Evolutionary conservation across 352 stramenopile species (phyloP), one percentile per base, ranked within the genome.

Genomic region (Globisporangium emineosum): DNA sequence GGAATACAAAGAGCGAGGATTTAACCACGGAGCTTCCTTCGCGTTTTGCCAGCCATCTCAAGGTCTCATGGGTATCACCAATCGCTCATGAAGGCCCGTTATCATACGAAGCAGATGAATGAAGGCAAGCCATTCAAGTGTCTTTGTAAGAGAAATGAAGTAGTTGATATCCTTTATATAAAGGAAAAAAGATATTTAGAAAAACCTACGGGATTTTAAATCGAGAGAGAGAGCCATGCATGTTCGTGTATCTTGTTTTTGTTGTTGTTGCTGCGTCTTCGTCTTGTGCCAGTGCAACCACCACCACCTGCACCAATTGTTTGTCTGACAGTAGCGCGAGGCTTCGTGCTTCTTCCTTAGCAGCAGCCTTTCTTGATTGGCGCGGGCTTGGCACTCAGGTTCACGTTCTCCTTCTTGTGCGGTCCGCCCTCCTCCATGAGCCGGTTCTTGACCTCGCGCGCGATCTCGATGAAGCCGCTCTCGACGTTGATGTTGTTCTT

Each of bases 401-500:
- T 96, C 65, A 96, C 81, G 62, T 64, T 82, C 40, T 91, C 86
- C 60, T 93, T 91, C 80, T 96, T 96, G 71, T 93, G 82, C 30
- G 87, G 78, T 5, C 87, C 83, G 60, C 87, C 87, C 73, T 96
- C 87, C 69, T 94, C 86, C 86, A 93, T 93, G 67, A 96, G 76
- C 59, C 87, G 78, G 75, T 91, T 93, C 80, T 96, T 96, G 30
- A 96, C 87, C 75, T 96, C 87, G 57, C 86, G 87, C 57, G 87
- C 87, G 62, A 96, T 93, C 64, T 94, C 83, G 61, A 96, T 91
- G 72, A 96, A 96, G 58, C 87, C 87, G 61, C 83, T 76, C 67
- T 98, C 93, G 57, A 98, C 94, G 65, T 98, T 98, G 70, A 97
- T 97, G 80, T 98, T 96, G 79, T 98, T 97, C 81, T 98, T 97